Evolutionary conservation across 2,329 filamentous ascomycete species (phyloP), one percentile per base, ranked within the genome.

Genomic region (Sarocladium brachiariae): DNA sequence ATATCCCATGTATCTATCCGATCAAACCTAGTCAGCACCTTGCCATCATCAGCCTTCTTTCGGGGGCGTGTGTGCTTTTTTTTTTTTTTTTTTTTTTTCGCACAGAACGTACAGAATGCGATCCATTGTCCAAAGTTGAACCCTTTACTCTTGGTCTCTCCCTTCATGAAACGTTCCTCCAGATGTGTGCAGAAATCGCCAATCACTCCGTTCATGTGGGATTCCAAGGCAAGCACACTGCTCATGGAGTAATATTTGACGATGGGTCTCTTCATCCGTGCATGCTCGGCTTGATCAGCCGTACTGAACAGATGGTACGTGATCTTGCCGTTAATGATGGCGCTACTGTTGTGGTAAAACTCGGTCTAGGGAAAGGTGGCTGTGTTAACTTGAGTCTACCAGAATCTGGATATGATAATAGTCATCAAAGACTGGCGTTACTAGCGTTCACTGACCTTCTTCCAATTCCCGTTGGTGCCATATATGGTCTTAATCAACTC

Each of bases 151-250:
- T n/a, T n/a, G n/a, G n/a, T n/a, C 30, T 31, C 30, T 8, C 30
- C 23, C 18, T 24, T 47, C 7, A 66, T 55, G 51, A 67, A 71
- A 2, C 58, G 51, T 2, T 57, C 56, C n/a, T 68, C 62, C 1
- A 71, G 54, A 14, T 63, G 55, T 14, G 56, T 49, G 38, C 63
- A 65, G 9, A 70, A 58, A 9, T 60, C 50, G 2, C 50, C 34
- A 13, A 70, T 65, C 10, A 64, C 58, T 8, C 60, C 55, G 49
- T 66, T 53, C 13, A 67, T 59, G 9, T 59, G 57, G 1, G 59
- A 56, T 24, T 69, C 65, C 2, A 62, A 37, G 0, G 47, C 21
- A 1, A 55, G 35, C 1, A 60, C 52, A 0, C 51, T 49, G 10
- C 58, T 21, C 4, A 52, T 53, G 3, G 61, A 59, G 33, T 64